Evolutionary conservation across 1,284 basidiomycete genomes (phyloP), one percentile per base, ranked within the genome.

Genomic region (Pisolithus thermaeus): DNA sequence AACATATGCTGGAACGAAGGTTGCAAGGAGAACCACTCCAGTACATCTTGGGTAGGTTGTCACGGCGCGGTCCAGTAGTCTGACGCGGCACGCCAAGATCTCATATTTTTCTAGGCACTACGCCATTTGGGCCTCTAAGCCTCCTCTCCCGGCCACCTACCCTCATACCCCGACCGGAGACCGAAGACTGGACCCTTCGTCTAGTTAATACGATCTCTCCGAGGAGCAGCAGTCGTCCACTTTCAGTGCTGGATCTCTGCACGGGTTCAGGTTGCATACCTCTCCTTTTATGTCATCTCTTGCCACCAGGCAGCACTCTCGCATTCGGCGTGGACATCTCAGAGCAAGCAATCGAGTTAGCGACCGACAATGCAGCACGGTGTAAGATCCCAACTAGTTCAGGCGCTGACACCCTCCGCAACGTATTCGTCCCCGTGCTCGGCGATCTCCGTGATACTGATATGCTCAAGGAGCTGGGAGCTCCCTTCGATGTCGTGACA

Each of bases 141-240:
- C 76, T 96, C 56, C 71, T 81, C 49, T 74, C 78, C 4, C 81
- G 87, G 23, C 72, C 85, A 2, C 94, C 94, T 1, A 82, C 85
- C 5, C 81, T 97, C 54, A 97, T 97, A 43, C 93, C 94, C 3
- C 85, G 93, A 7, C 88, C 92, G 40, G 93, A 97, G 68, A 97
- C 94, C 1, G 93, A 96, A 59, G 71, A 92, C 64, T 89, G 87
- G 89, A 72, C 80, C 1, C 63, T 82, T 16, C 76, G 75, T 52
- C 75, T 90, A 41, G 73, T 82, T 25, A 67, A 74, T 8, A 62
- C 61, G 11, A 59, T 79, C 52, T 52, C 64, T 6, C 75, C 76
- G 3, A 61, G 68, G n/a, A 58, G 68, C 41, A 58, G 68, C 41
- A 42, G 63, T 20, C 68, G 60, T 28, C 75, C 77, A n/a, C 56